Percentiles rank a stretch among this genome's conserved stretches.
These are phyloP conservation scores for Tylopilus rubrobrunneus DNA, from an alignment of 768 basidiomycete species.

Conservation along the genomic window DNA sequence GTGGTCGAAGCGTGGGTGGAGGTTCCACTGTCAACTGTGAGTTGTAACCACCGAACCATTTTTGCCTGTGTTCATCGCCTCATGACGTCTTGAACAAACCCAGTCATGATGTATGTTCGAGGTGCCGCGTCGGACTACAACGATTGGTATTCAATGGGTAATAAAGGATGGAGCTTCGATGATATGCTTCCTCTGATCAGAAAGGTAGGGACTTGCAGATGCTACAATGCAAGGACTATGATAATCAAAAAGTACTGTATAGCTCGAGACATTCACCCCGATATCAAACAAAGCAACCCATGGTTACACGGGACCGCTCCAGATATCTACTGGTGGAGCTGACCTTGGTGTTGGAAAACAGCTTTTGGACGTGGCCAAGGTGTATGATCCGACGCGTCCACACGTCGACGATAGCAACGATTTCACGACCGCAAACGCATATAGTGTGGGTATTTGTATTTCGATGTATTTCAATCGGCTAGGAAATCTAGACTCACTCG, in stretches of 20 bases:
- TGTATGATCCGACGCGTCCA: slow-evolving; percentile 45
- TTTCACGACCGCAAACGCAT: slow-evolving; percentile 30
- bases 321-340: slow-evolving; percentile 15
- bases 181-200: slow-evolving; percentile 54
- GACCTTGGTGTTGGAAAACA: slow-evolving; percentile 31
- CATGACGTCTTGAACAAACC: no score
- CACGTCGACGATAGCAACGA: slow-evolving; percentile 46
- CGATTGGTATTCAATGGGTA: slow-evolving; percentile 48
- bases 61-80: no score
- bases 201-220: slow-evolving; percentile 38
- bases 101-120: slow-evolving; percentile 51
- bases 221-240: no score
- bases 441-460: slow-evolving; percentile 14
- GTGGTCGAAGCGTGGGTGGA: slow-evolving; percentile 55
- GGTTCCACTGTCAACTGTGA: slow-evolving; percentile 60
- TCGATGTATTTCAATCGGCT: no score
- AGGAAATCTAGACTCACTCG: no score
- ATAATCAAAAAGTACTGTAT: no score
- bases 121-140: slow-evolving; percentile 63
- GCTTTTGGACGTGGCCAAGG: slow-evolving; percentile 43
- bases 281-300: slow-evolving; percentile 31
- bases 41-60: slow-evolving; percentile 5
- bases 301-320: slow-evolving; percentile 33
- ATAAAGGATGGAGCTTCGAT: slow-evolving; percentile 59
- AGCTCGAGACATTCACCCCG: slow-evolving; percentile 36